Base-by-base conservation (phyloP, 1,284 basidiomycete genomes). In the Coniophora puteana region DNA sequence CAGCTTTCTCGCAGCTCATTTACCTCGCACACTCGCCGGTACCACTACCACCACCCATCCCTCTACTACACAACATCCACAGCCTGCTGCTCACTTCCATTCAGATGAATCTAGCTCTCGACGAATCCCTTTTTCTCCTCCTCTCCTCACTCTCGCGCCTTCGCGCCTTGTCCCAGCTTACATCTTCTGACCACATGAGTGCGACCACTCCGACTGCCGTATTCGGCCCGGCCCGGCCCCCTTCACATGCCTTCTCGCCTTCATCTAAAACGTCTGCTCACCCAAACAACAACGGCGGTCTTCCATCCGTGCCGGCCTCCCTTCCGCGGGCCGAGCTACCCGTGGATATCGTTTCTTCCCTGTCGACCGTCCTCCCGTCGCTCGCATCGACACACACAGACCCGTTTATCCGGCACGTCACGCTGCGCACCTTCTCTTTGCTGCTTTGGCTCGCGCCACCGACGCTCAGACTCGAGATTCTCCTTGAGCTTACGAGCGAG, bases 351-450 rank as follows among this genome's bases (percentile, higher is more conserved):
- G 57, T 73, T 8, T 50, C 65, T 3, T 69, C 77, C 3, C 63
- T 85, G 1, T 66, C 66, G 29, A 62, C 66, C 8, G 49, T 78
- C 5, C 60, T 86, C 21, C 69, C 79, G 1, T 59, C 69, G 5
- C 51, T 87, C 28, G 76, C 81, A 5, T 77, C 78, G 49, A 67
- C 65, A 3, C 80, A 86, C 50, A 71, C 78, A 2, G 74, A 85
- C 43, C 59, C 80, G 5, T 52, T 66, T 27, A 65, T 70, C 17
- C 72, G 85, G 13, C 75, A 83, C 45, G 66, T 80, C 41, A 63
- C 70, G 7, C 80, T 83, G 55, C 76, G 80, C 8, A 60, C 77
- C 24, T 61, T 87, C 8, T 74, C 78, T 1, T 57, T 69, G 27
- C 54, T 79, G 2, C 65, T 86, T 13, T 58, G 66, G 1, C 62